Base-by-base conservation (phyloP, 257 asterid species). In the Craterostigma plantagineum region DNA sequence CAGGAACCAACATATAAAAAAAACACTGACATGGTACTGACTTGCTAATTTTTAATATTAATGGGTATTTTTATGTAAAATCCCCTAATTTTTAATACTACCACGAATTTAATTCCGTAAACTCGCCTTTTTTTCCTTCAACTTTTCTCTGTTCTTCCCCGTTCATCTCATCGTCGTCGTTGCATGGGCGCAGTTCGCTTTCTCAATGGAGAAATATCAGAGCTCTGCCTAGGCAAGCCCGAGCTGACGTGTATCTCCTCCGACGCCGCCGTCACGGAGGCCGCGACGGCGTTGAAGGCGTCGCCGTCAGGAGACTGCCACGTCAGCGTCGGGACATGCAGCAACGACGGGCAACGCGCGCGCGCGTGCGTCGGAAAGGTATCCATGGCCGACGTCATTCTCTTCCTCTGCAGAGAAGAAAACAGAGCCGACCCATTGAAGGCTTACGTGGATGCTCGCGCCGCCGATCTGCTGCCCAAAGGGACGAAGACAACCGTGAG, bases 161-260 rank as follows among this genome's bases (percentile, higher is more conserved):
- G 30, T 41, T 23, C 0, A 43, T n/a, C n/a, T n/a, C n/a, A n/a
- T n/a, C n/a, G n/a, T n/a, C n/a, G 14, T 48, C 50, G 35, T 69
- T 84, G 95, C 56, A 84, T 84, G 95, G n/a, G n/a, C n/a, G 95
- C 92, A 76, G 63, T 68, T 45, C 65, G 71, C 58, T 63, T 77
- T 60, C 48, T 84, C 68, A 62, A 59, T 57, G 70, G 59, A 52
- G 92, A 73, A 35, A 60, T 76, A 10, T 76, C 92, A 13, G 95
- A 79, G 38, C 66, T 84, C 60, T 79, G 93, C 64, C 54, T 84
- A 34, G 95, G 93, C 37, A 84, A 79, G 61, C 95, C 95, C 57
- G 70, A 69, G 35, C 55, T 84, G 34, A 69, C 51, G 65, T 64
- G 75, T 62, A 55, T 83, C 11, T 38, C 75, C 9, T 62, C 63